Evolutionary conservation across 768 basidiomycete species (phyloP).

Genomic region (Leccinum longicurvipes): DNA sequence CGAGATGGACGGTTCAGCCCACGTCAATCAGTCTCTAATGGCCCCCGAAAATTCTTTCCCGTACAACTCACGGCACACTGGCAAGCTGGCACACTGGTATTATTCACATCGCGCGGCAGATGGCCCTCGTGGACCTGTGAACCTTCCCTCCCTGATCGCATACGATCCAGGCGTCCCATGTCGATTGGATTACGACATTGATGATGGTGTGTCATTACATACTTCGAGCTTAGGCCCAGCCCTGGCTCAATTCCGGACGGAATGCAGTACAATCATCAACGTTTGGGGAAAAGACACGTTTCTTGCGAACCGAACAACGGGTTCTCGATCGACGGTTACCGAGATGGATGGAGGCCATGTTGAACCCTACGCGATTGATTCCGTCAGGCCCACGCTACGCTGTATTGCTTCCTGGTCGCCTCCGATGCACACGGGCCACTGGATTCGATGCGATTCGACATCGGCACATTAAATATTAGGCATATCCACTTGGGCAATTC

Average conservation of each 20-base stretch:
- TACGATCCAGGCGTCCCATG: conserved; percentile 33
- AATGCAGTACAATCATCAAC: conserved; percentile 27
- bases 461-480: not conserved
- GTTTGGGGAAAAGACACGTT: conserved; percentile 33
- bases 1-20: conserved; percentile 30
- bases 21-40: conserved; percentile 41
- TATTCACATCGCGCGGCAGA: conserved; percentile 30
- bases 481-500: conserved; percentile 27
- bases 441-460: conserved; percentile 13
- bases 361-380: conserved; percentile 36
- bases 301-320: conserved; percentile 33
- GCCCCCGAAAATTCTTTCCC: conserved; percentile 32
- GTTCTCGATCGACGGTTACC: conserved; percentile 32
- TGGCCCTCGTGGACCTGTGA: conserved; percentile 40
- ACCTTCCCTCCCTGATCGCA: conserved; percentile 33
- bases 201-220: conserved; percentile 16
- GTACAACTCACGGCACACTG: conserved; percentile 29
- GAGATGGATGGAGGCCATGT: conserved; percentile 41
- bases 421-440: conserved; percentile 41
- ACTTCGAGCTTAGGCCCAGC: not conserved
- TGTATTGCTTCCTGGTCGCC: conserved; percentile 42
- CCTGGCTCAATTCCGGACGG: not conserved
- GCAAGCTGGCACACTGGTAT: conserved; percentile 40
- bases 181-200: conserved; percentile 17
- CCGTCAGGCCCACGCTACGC: conserved; percentile 35